Evolutionary conservation across 441 rosid species (phyloP), one percentile per base, ranked within the genome.

Genomic region (Viola pubescens): DNA sequence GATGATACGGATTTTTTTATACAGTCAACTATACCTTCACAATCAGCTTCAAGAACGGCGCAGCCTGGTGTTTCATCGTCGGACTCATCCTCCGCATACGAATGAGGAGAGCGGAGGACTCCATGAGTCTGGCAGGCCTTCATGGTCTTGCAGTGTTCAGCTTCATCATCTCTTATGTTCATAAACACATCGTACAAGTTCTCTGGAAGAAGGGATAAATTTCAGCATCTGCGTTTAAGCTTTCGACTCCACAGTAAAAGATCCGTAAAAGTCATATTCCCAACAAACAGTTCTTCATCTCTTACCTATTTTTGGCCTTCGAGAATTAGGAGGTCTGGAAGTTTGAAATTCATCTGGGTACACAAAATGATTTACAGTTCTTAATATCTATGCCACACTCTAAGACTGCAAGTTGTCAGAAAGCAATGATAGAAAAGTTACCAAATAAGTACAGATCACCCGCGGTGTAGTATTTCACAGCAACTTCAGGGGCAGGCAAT

Each of bases 121-220:
- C 95, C 98, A 9, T 73, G 94, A 9, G 74, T 91, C 64, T 91
- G 98, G 63, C 96, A 91, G 48, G 89, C 91, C 74, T 73, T 85
- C 98, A 89, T 89, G 0, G 98, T 89, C 80, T 89, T 87, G 58
- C 95, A 89, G 60, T 91, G 98, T 67, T 91, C 98, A 38, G 91
- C 98, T 78, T 91, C 97, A 7, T 91, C 97, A 3, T 91, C 98
- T 79, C 98, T 80, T 43, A 91, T 74, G 81, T 88, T 91, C 64
- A 85, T 37, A 74, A 91, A 91, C 77, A 85, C 94, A 12, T 88
- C 98, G 4, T 87, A 88, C 66, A 91, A 65, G 75, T 86, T 88
- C 61, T 86, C 96, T 86, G 85, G 5, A 54, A 56, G 13, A 49
- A 58, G 13, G 19, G 54, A 57, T 59, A 45, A n/a, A 3, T n/a